Evolutionary conservation across 2,329 filamentous ascomycete genomes (phyloP).

Genomic region (Myriosclerotinia scirpicola): DNA sequence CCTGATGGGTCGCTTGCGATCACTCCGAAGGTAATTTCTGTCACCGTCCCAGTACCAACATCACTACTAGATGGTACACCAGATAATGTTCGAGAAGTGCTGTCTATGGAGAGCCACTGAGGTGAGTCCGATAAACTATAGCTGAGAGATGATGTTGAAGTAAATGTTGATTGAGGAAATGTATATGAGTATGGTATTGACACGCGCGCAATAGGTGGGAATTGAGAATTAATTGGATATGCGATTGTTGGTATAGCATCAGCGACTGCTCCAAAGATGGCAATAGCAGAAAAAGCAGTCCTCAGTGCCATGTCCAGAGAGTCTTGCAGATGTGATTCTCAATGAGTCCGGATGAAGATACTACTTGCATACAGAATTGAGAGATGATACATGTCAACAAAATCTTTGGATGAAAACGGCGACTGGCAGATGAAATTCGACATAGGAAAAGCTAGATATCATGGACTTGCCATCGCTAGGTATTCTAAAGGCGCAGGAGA

Average conservation of each 20-base stretch:
- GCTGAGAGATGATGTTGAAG: slow-evolving; percentile 56
- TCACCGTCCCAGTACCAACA: slow-evolving; percentile 55
- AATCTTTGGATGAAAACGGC: slow-evolving; percentile 23
- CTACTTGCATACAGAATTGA: slow-evolving; percentile 22
- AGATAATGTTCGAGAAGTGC: slow-evolving; percentile 60
- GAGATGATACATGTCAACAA: slow-evolving; percentile 22
- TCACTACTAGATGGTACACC: slow-evolving; percentile 64
- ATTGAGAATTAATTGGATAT: slow-evolving; percentile 82
- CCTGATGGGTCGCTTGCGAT: slow-evolving; percentile 67
- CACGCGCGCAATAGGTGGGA: slow-evolving; percentile 74
- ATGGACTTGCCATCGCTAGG: slow-evolving; percentile 29
- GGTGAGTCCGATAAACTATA: slow-evolving; percentile 69
- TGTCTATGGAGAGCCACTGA: slow-evolving; percentile 73
- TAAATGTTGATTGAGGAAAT: slow-evolving; percentile 74
- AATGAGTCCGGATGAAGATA: slow-evolving; percentile 23
- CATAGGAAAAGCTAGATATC: slow-evolving; percentile 22
- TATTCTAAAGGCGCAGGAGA: slow-evolving; percentile 33
- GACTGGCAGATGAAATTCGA: slow-evolving; percentile 23
- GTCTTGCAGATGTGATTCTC: slow-evolving; percentile 20
- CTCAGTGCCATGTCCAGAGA: slow-evolving; percentile 33
- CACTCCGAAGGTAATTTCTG: slow-evolving; percentile 54
- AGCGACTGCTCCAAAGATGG: slow-evolving; percentile 30
- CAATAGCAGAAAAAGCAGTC: slow-evolving; percentile 24
- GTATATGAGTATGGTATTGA: slow-evolving; percentile 66
- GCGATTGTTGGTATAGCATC: slow-evolving; percentile 45